These are phyloP conservation scores for Tremella fuciformis DNA, from an alignment of 768 basidiomycete species.

Conservation along the genomic window DNA sequence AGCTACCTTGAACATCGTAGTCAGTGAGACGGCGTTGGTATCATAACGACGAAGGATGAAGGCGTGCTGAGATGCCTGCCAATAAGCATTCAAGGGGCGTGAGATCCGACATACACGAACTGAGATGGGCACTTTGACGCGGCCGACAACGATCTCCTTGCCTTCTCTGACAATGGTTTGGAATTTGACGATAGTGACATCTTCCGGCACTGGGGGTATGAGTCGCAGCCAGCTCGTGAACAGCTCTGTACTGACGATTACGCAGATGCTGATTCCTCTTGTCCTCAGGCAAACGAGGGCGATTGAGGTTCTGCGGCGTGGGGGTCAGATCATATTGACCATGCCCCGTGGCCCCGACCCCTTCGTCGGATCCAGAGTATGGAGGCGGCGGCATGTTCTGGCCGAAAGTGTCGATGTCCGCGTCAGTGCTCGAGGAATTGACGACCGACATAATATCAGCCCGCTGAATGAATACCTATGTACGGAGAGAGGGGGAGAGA, in stretches of 20 bases:
- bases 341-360: background rate
- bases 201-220: slow-evolving; percentile 39
- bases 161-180: slow-evolving; percentile 86
- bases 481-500: too few species aligned
- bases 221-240: slow-evolving; percentile 3
- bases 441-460: too few species aligned
- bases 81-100: slow-evolving; percentile 52
- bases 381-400: slow-evolving; percentile 38
- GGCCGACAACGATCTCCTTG: slow-evolving; percentile 79
- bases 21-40: slow-evolving; percentile 84
- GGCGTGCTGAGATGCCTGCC: slow-evolving; percentile 86
- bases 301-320: slow-evolving; percentile 29
- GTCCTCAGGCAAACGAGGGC: slow-evolving; percentile 38
- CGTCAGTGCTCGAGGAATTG: slow-evolving; percentile 3
- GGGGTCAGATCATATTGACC: slow-evolving; percentile 33
- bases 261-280: slow-evolving; percentile 34
- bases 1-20: slow-evolving; percentile 94
- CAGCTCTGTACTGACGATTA: slow-evolving; percentile 23
- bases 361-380: slow-evolving; percentile 8
- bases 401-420: slow-evolving; percentile 30
- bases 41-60: slow-evolving; percentile 93
- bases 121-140: slow-evolving; percentile 87
- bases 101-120: slow-evolving; percentile 19
- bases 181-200: slow-evolving; percentile 66
- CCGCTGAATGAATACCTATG: too few species aligned